Conservation (phyloP, 768 basidiomycete genomes). For the Termitomyces eurrhizus region DNA sequence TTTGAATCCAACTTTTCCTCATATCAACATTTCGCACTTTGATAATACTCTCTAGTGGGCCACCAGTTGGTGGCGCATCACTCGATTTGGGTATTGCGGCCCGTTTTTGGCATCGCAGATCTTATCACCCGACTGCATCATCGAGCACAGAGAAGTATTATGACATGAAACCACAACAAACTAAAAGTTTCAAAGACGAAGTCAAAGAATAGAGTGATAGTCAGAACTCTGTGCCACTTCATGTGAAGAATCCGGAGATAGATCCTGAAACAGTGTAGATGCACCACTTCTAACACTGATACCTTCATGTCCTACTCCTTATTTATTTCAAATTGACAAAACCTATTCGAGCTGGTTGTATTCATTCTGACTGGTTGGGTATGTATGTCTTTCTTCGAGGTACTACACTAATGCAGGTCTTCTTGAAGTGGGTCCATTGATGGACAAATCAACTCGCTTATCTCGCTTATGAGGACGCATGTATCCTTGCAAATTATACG, state of each 20-base stretch:
- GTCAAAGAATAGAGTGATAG: background rate
- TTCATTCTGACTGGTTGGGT: slow-evolving; percentile 52
- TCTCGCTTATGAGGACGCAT: background rate
- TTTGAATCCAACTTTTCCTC: too few relatives aligned
- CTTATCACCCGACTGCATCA: too few relatives aligned
- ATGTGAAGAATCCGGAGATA: background rate
- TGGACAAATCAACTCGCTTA: slow-evolving; percentile 45
- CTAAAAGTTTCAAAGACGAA: background rate
- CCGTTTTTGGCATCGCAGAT: too few relatives aligned
- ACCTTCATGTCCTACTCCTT: slow-evolving; percentile 31
- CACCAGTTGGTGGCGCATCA: slow-evolving; percentile 53
- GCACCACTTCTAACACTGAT: background rate
- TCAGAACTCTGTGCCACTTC: background rate
- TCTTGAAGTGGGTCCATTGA: slow-evolving; percentile 65
- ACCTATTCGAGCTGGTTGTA: slow-evolving; percentile 45
- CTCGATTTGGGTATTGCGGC: slow-evolving; percentile 47
- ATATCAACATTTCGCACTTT: too few relatives aligned
- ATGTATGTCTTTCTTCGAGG: slow-evolving; percentile 8
- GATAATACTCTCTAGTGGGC: slow-evolving; percentile 31
- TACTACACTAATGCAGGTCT: slow-evolving; percentile 28
- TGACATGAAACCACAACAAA: slow-evolving; percentile 37
- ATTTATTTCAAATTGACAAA: slow-evolving; percentile 39
- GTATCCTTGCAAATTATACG: slow-evolving; percentile 51
- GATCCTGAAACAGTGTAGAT: background rate
- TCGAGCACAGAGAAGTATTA: slow-evolving; percentile 19